A percentile compares a stretch with the other conserved stretches of the same genome.
Evolutionary conservation across 2,329 filamentous ascomycete species (phyloP).

Genomic region (Talaromyces sp.): DNA sequence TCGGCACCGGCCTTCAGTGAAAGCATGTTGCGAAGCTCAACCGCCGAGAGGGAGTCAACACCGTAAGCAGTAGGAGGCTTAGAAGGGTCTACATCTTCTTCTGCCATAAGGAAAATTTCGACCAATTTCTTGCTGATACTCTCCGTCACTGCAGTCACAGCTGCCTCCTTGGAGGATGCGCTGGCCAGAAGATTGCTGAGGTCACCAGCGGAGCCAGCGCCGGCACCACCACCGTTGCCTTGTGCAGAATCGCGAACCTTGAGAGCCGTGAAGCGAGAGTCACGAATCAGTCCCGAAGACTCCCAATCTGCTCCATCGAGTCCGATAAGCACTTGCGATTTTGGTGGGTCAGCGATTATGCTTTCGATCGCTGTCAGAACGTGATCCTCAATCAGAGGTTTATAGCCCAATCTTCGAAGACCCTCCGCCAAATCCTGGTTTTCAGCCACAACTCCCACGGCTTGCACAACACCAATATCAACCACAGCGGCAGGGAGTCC

Average conservation of each 20-base stretch:
- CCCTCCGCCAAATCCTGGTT: not conserved
- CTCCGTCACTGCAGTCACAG: not conserved
- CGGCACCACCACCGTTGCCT: not conserved
- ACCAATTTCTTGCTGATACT: not conserved
- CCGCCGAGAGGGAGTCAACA: not conserved
- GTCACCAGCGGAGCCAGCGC: not conserved
- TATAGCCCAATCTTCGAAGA: not conserved
- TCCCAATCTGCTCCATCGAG: not conserved
- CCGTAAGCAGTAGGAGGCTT: not conserved
- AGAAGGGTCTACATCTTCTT: not conserved
- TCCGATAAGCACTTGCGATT: not conserved
- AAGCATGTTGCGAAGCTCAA: conserved; percentile 4
- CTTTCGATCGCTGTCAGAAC: not conserved
- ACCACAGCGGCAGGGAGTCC: conserved; percentile 20
- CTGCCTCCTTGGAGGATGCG: not conserved
- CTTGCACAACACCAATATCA: conserved; percentile 31
- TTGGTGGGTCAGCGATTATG: not conserved
- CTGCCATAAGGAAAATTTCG: not conserved
- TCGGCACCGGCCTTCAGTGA: conserved; percentile 1
- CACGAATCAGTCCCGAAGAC: not conserved
- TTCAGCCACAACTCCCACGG: conserved; percentile 31
- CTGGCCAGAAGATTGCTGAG: not conserved
- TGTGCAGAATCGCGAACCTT: not conserved
- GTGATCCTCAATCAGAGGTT: not conserved
- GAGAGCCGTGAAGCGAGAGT: not conserved